Conservation (phyloP, 768 basidiomycete species). For the Tulasnella sp. region DNA sequence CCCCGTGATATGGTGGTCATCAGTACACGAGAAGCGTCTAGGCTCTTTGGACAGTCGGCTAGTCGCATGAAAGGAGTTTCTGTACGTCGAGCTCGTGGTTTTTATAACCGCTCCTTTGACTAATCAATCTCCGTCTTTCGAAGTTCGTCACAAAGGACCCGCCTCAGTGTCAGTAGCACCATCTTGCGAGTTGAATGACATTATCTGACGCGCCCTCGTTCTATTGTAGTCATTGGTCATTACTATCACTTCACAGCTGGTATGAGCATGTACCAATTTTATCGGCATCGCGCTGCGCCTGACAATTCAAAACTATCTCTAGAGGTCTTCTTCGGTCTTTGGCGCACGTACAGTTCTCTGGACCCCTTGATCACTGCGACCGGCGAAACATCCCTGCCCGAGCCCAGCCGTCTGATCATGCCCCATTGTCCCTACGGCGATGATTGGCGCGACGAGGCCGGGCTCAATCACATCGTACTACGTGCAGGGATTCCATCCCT, state of each 20-base stretch:
- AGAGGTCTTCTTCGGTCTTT: slow-evolving; percentile 49
- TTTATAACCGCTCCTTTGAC: not conserved
- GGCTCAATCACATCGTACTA: slow-evolving; percentile 53
- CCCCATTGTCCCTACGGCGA: slow-evolving; percentile 42
- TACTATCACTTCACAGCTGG: slow-evolving; percentile 3
- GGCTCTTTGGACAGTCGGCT: slow-evolving; percentile 61
- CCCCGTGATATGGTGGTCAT: slow-evolving; percentile 73
- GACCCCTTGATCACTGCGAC: slow-evolving; percentile 31
- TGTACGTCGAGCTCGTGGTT: slow-evolving; percentile 35
- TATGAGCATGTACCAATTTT: not conserved
- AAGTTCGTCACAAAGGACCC: slow-evolving; percentile 81
- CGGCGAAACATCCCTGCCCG: slow-evolving; percentile 43
- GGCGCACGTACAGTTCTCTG: slow-evolving; percentile 62
- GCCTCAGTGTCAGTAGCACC: slow-evolving; percentile 51
- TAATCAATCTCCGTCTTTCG: not conserved
- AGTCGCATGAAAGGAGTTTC: slow-evolving; percentile 58
- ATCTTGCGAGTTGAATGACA: not conserved
- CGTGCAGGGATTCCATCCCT: slow-evolving; percentile 63
- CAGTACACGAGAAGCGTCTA: slow-evolving; percentile 49
- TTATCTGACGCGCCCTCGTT: slow-evolving; percentile 16
- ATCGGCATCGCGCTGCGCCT: not conserved
- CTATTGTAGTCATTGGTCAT: slow-evolving; percentile 25
- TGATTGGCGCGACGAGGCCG: slow-evolving; percentile 25
- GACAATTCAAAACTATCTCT: not conserved
- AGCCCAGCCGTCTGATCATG: slow-evolving; percentile 69